Evolutionary conservation across 257 asterid genomes (phyloP).

Genomic region (Ligustrum vulgare): DNA sequence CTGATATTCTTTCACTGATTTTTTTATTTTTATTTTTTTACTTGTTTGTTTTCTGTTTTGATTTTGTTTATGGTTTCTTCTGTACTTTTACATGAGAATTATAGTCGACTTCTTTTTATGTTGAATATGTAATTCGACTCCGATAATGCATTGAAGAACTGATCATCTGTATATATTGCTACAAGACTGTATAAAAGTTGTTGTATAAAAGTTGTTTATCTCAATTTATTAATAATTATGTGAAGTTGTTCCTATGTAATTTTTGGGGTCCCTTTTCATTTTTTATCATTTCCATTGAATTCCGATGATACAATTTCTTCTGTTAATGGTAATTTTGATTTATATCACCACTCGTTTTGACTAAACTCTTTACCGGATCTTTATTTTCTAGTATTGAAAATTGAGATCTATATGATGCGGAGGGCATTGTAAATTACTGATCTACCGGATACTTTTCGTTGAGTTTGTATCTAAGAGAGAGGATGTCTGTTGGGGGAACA

Average conservation of each 20-base stretch:
- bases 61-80: conserved; percentile 16
- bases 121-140: too few species aligned
- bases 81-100: conserved; percentile 6
- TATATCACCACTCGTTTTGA: neutral
- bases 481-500: conserved; percentile 81
- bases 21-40: conserved; percentile 13
- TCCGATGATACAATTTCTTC: neutral
- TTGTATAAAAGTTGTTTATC: neutral
- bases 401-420: conserved; percentile 27
- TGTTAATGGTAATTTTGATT: neutral
- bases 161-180: too few species aligned
- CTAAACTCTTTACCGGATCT: conserved; percentile 4
- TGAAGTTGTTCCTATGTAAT: neutral
- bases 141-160: neutral
- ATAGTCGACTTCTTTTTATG: conserved; percentile 8
- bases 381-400: conserved; percentile 1
- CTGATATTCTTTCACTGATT: too few species aligned
- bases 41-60: neutral
- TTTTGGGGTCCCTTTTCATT: neutral
- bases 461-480: conserved; percentile 36
- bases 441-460: conserved; percentile 24
- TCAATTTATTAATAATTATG: neutral
- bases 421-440: conserved; percentile 22
- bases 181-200: too few species aligned
- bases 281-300: neutral